Base-by-base conservation (phyloP, 139 green algal genomes). In the Tetraselmis chui region DNA sequence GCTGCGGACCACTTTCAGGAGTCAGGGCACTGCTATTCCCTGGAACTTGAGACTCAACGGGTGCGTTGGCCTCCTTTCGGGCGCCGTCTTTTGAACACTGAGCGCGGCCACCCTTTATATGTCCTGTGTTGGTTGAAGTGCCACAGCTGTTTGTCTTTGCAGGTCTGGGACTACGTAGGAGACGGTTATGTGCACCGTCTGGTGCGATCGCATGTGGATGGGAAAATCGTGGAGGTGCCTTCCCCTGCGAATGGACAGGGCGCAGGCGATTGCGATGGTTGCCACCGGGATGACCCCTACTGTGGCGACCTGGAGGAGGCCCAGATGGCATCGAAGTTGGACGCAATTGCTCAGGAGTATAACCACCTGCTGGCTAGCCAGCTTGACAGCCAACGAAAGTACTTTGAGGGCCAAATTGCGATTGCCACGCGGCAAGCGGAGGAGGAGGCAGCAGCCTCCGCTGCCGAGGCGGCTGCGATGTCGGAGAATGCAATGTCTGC, bases 181-280 rank as follows among this genome's bases (percentile, higher is more conserved):
- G 96, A 99, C 85, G 90, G 89, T 59, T 99, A 98, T 84, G 97
- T 99, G 80, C 97, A 99, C 89, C 89, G 97, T 25, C 89, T 99
- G 24, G 95, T 99, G 24, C 91, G 94, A 80, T 92, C 83, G 77
- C 98, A 98, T 85, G 94, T 92, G 0, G 93, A 98, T 78, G 95
- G 94, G 59, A 97, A 98, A 84, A 88, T 98, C 23, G 94, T 99
- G 32, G 97, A 99, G 89, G n/a, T n/a, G 27, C 88, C 94, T 2
- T 88, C 86, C 11, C 92, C 91, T 28, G 31, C 29, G 1, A 30
- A 45, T 25, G 76, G 32, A 1, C 75, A 59, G 29, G 30, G 22
- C 58, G 30, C n/a, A n/a, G 79, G 78, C 58, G 58, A n/a, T 1
- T 31, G 31, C 76, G 59, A 31, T 0, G 76, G 78, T 22, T 75